Evolutionary conservation across 78 protist genomes (phyloP), one percentile per base, ranked within the genome.

Genomic region (Emiliania huxleyi): DNA sequence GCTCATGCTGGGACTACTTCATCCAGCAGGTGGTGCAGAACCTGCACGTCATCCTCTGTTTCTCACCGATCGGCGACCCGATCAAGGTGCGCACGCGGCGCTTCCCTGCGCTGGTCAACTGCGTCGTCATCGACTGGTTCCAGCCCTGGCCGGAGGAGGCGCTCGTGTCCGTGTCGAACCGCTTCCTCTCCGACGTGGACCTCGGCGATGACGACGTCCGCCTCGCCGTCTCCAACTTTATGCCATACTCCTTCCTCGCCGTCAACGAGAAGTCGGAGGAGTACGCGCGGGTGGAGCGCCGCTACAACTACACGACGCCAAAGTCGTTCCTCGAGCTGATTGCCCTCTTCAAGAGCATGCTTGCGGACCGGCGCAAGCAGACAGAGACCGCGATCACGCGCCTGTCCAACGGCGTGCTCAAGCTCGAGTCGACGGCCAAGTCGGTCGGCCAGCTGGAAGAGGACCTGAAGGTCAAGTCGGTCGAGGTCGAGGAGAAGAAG

Each of bases 71-170:
- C 45, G 96, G 97, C 56, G 94, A 89, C 26, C 52, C 79, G 69
- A 90, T 95, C 93, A 75, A 95, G 33, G 73, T 44, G 33, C 94
- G 97, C 48, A 94, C 94, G 29, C 87, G 96, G 18, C 90, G 91
- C 38, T 95, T 95, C 93, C 97, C 97, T 44, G 94, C 95, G 38
- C 91, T 95, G 35, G 45, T 93, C 77, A 90, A 69, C 83, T 95
- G 95, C 91, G 88, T 93, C 38, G 81, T 91, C 29, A 95, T 95
- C 91, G 97, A 95, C 71, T 95, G 97, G 97, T 95, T 92, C 96
- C 97, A 95, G 81, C 93, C 94, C 62, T 95, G 97, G 97, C 97
- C 97, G 26, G 93, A 93, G 87, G 89, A 85, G 42, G 97, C 97
- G 49, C 95, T 95, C 23, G 1, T 55, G 77, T 92, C 94, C 26